Evolutionary conservation across 2,329 filamentous ascomycete species (phyloP).

Genomic region (Aspergillus fructus): DNA sequence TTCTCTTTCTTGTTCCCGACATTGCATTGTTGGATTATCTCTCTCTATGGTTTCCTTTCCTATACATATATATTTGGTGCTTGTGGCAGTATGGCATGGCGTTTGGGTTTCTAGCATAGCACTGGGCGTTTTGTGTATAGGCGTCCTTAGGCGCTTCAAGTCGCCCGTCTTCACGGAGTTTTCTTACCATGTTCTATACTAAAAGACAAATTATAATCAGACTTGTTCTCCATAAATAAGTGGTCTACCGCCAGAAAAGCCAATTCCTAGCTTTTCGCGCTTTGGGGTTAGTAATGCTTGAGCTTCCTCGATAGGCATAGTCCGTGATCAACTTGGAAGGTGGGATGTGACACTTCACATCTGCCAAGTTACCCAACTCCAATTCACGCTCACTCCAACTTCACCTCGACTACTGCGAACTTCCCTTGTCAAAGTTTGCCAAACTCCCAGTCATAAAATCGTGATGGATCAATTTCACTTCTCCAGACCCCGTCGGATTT

Average conservation of each 20-base stretch:
- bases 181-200: neutral
- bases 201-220: neutral
- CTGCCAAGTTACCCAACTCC: neutral
- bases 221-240: neutral
- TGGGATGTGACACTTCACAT: neutral
- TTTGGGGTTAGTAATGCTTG: neutral
- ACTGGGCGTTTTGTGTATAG: conserved; percentile 1
- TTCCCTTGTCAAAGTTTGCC: no score
- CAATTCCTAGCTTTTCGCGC: neutral
- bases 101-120: conserved; percentile 4
- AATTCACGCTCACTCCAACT: neutral
- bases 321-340: neutral
- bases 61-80: neutral
- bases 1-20: neutral
- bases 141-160: neutral
- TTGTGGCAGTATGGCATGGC: neutral
- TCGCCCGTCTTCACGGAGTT: neutral
- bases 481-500: no score
- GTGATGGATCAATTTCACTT: no score
- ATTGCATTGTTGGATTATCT: neutral
- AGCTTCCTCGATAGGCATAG: conserved; percentile 5
- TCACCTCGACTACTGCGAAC: neutral
- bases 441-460: no score
- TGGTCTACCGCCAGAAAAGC: neutral
- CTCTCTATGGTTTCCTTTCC: neutral